Evolutionary conservation across 768 basidiomycete species (phyloP).

Genomic region (Termitomyces sp.): DNA sequence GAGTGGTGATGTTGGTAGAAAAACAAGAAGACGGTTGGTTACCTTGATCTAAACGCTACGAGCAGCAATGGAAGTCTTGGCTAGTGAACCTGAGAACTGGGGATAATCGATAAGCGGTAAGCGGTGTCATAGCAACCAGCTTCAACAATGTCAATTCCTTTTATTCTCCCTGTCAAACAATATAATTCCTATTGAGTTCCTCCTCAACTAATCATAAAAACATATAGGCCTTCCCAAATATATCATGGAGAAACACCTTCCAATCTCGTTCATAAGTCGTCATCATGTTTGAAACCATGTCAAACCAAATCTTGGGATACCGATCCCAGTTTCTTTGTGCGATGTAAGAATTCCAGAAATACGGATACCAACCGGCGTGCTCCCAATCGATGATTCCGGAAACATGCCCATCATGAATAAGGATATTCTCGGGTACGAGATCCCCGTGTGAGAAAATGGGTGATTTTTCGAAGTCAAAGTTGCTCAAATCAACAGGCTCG

Average conservation of each 20-base stretch:
- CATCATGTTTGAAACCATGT: background rate
- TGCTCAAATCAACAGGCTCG: background rate
- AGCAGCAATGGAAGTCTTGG: too few species aligned
- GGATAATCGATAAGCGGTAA: too few species aligned
- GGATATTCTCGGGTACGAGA: conserved; percentile 3
- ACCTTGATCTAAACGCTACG: background rate
- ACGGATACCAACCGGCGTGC: background rate
- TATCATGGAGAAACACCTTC: background rate
- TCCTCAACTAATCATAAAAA: background rate
- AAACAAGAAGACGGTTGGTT: background rate
- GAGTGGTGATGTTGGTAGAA: background rate
- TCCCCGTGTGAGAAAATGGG: conserved; percentile 2
- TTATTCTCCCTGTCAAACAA: background rate
- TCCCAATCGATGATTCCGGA: conserved; percentile 1
- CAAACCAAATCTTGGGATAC: background rate
- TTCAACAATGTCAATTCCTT: background rate
- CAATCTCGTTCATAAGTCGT: background rate
- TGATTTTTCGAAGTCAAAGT: background rate
- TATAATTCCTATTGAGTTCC: background rate
- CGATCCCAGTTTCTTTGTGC: background rate
- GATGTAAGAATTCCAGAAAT: conserved; percentile 1
- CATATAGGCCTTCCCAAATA: background rate
- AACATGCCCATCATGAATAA: conserved; percentile 1
- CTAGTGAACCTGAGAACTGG: too few species aligned
- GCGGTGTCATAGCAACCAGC: too few species aligned